A percentile compares a stretch with the other conserved stretches of the same genome.
Evolutionary conservation across 805 yeast species (phyloP).

Genomic region (Huiozyma naganishii): DNA sequence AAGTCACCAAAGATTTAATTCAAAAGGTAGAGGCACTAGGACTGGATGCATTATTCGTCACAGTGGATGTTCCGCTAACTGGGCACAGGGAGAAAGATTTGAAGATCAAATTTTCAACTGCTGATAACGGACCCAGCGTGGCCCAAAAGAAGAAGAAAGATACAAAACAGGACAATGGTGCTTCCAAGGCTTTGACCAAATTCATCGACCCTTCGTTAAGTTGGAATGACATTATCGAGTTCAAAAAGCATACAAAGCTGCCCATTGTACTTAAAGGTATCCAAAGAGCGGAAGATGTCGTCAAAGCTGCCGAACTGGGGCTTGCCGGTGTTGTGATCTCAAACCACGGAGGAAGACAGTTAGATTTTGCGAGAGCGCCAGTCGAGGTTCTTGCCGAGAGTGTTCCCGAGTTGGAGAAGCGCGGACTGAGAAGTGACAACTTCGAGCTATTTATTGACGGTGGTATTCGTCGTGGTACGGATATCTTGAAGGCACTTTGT

Average conservation of each 20-base stretch:
- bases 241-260: slow-evolving; percentile 44
- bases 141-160: slow-evolving; percentile 39
- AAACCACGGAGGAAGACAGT: slow-evolving; percentile 85
- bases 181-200: slow-evolving; percentile 76
- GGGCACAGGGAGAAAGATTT: slow-evolving; percentile 88
- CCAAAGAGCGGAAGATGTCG: slow-evolving; percentile 69
- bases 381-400: slow-evolving; percentile 65
- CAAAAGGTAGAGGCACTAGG: slow-evolving; percentile 64
- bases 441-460: slow-evolving; percentile 58
- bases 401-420: slow-evolving; percentile 39
- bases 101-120: slow-evolving; percentile 47
- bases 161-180: slow-evolving; percentile 48
- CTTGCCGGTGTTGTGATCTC: slow-evolving; percentile 69
- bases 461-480: slow-evolving; percentile 61
- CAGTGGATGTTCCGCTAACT: slow-evolving; percentile 87
- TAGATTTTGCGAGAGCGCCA: slow-evolving; percentile 74
- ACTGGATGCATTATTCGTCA: slow-evolving; percentile 71
- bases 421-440: slow-evolving; percentile 34
- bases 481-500: slow-evolving; percentile 53
- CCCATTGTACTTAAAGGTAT: slow-evolving; percentile 75
- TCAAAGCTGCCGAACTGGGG: slow-evolving; percentile 62
- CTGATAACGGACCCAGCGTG: slow-evolving; percentile 21
- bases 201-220: slow-evolving; percentile 63
- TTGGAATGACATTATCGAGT: slow-evolving; percentile 55
- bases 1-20: slow-evolving; percentile 48